Evolutionary conservation across 768 basidiomycete species (phyloP), one percentile per base, ranked within the genome.

Genomic region (Rhodotorula kratochvilovae): DNA sequence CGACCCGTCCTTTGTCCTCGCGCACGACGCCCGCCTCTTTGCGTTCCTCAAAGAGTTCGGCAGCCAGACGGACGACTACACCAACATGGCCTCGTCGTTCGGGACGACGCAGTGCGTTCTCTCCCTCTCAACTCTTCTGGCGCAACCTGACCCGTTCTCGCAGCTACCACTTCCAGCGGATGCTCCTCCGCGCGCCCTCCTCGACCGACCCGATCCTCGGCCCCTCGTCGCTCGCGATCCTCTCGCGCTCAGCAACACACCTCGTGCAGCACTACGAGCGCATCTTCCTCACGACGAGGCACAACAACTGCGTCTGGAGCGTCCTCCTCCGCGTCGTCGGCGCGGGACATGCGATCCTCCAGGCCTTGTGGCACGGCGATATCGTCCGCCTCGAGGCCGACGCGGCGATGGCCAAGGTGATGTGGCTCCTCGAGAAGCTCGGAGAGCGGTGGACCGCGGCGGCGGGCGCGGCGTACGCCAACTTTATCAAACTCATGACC

Each of bases 261-360:
- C 39, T 64, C 31, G 21, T 64, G 42, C 16, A 5, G 7, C 42
- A 55, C 42, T 64, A 64, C 31, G 35, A 45, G 25, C 23, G 10
- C 19, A 17, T 55, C 19, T 55, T 64, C 63, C 36, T n/a, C 53
- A 35, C 42, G 5, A 53, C 53, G 23, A 54, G 63, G 3, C 31
- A 43, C 53, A 54, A 56, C 54, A 61, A 61, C 48, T 50, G 48
- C 25, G 61, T 45, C 25, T 64, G 63, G 63, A n/a, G 54, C 21
- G 63, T 64, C 43, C 53, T 64, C 42, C 53, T 53, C 17, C 63
- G 63, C 17, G 39, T 56, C 54, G 63, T 55, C 39, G 63, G 53
- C n/a, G 53, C 63, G 7, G 63, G 63, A 6, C 50, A 64, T 42
- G 63, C 54, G 10, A n/a, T 64, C 29, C 53, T 64, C 4, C 63